Percentiles rank a stretch among this genome's conserved stretches.
These are phyloP conservation scores for Phytophthora vignae DNA, from an alignment of 352 stramenopile species.

Conservation along the genomic window DNA sequence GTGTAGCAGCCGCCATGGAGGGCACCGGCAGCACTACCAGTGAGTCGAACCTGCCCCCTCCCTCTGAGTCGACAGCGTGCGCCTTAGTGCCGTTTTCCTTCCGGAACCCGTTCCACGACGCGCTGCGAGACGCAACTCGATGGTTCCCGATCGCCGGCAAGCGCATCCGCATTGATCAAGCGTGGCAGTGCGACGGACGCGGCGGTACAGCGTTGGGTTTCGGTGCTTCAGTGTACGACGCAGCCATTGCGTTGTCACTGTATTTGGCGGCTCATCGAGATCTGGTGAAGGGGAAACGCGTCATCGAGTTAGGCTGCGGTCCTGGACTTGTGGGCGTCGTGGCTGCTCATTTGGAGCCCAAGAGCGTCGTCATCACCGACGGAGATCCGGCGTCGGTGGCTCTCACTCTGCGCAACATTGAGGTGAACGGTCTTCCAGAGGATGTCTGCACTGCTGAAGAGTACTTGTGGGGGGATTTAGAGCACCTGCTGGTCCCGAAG, in stretches of 20 bases:
- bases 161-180: conserved; percentile 74
- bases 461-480: conserved; percentile 73
- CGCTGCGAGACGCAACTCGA: conserved; percentile 66
- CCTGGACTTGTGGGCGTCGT: conserved; percentile 80
- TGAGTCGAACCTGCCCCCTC: neutral
- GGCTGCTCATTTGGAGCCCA: conserved; percentile 57
- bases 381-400: conserved; percentile 73
- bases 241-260: conserved; percentile 78
- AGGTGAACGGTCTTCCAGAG: conserved; percentile 21
- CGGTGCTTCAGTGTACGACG: conserved; percentile 85
- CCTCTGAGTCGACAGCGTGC: conserved; percentile 16
- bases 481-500: conserved; percentile 34
- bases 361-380: conserved; percentile 70
- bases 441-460: conserved; percentile 42
- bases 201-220: conserved; percentile 80
- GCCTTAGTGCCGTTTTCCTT: conserved; percentile 79
- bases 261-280: conserved; percentile 71
- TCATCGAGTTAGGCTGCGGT: conserved; percentile 80
- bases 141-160: conserved; percentile 72
- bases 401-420: conserved; percentile 71
- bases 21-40: conserved; percentile 4
- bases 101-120: conserved; percentile 78
- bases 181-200: conserved; percentile 79
- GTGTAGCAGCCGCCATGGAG: conserved; percentile 29
- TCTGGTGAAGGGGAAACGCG: conserved; percentile 54